Base-by-base conservation (phyloP, 2,329 filamentous ascomycete species). In the Geosmithia flava region DNA sequence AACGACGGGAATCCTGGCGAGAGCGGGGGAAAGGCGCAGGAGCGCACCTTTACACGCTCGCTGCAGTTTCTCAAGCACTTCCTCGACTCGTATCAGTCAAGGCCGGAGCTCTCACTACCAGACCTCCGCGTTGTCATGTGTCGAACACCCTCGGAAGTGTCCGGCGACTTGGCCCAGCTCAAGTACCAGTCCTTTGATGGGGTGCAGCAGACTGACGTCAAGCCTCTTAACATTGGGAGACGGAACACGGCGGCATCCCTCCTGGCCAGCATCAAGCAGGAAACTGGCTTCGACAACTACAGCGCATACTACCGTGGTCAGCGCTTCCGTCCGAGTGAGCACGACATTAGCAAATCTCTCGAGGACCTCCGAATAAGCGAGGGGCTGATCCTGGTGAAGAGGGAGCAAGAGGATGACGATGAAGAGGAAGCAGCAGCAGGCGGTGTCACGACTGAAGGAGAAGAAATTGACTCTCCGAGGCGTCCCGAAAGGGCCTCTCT, bases 281-380 rank as follows among this genome's bases (percentile, higher is more conserved):
- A 75, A 16, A 91, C 86, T 0, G 84, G 85, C 0, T 93, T 90
- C 58, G 76, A 81, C 5, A 87, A 85, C 55, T 85, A 88, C 55
- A 81, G 78, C 3, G 69, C 87, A 1, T 91, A 88, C 59, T 81
- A 80, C 53, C 75, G 76, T 16, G 87, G 87, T 1, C 73, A 74
- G 48, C 71, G 74, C n/a, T 68, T 91, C 48, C 69, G 80, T 42
- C 74, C 85, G 2, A 70, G 72, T 2, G 74, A 81, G 46, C 68
- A 69, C 20, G 75, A 80, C 20, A 71, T 80, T 23, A 74, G 74
- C 55, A 72, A 73, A 51, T 83, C 82, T 3, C 63, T 93, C 8
- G 74, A 79, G 46, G 83, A 88, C n/a, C 59, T 87, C n/a, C 74
- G 75, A 42, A 70, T 88, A 5, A 69, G 71, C 23, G 76, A 78